Base-by-base conservation (phyloP, 2,329 filamentous ascomycete genomes). In the Microdochium trichocladiopsis region DNA sequence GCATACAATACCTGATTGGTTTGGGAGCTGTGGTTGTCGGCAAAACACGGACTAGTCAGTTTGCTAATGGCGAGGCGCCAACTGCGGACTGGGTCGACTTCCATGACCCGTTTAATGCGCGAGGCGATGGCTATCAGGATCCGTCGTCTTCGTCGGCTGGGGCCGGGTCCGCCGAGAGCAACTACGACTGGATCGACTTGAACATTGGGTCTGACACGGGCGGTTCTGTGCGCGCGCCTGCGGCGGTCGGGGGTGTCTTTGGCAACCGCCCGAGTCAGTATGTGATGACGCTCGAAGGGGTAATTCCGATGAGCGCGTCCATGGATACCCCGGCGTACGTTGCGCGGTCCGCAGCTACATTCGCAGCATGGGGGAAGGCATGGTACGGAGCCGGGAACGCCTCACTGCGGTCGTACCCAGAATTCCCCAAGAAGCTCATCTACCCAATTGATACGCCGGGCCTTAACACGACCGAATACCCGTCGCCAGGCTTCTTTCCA, bases 401-500 rank as follows among this genome's bases (percentile, higher is more conserved):
- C 21, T 8, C 43, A 8, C 43, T 47, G 21, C 5, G 11, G 11
- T 23, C 21, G 22, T 47, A 47, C 43, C 21, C 21, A 4, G 43
- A 23, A 10, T 47, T 47, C 43, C 43, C 43, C 43, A 47, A 24
- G 43, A 23, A 25, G 22, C 43, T 47, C 10, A 23, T 47, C 43
- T 47, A 47, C 43, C 43, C 43, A 10, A n/a, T 24, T 9, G 23
- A 47, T 18, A 23, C 43, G 4, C 43, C 5, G 10, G 43, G 21
- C 16, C 8, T 23, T 18, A 47, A 25, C n/a, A 11, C 5, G 10
- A 25, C 21, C 16, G 43, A 89, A 67, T 89, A 86, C 36, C 84
- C 86, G 56, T 83, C 78, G 25, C 75, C 74, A n/a, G 84, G 79
- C 67, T 83, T 81, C 72, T 88, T 85, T 65, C 79, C 81, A 22